A percentile compares a stretch with the other conserved stretches of the same genome.
These are phyloP conservation scores for Fomes fomentarius DNA, from an alignment of 1,284 basidiomycete species.

Conservation along the genomic window DNA sequence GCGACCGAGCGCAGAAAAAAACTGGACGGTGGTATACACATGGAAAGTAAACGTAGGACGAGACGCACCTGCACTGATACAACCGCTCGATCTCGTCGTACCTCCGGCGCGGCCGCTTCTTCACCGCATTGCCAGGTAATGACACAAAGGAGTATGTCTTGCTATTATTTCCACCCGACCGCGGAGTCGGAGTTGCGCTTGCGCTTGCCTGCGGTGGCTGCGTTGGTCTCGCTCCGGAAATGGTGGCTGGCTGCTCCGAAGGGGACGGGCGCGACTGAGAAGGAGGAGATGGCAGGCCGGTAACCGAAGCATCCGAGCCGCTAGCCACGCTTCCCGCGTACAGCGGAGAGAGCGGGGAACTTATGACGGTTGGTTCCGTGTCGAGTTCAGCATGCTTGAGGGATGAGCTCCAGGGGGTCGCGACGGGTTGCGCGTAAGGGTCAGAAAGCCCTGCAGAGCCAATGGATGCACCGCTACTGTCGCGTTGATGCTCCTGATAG, in stretches of 20 bases:
- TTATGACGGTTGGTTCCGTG: constrained; percentile 10
- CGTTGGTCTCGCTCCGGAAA: constrained; percentile 5
- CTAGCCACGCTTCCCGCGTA: constrained; percentile 29
- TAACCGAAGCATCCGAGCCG: constrained; percentile 22
- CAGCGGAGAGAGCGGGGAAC: constrained; percentile 26
- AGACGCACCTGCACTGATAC: constrained; percentile 65
- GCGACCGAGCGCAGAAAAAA: neutral
- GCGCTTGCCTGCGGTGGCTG: constrained; percentile 11
- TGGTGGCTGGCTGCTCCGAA: constrained; percentile 1
- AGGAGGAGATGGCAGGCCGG: constrained; percentile 21
- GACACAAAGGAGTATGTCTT: constrained; percentile 84
- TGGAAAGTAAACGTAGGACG: constrained; percentile 2
- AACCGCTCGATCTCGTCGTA: constrained; percentile 94
- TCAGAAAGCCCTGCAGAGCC: constrained; percentile 16
- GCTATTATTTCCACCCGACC: constrained; percentile 37
- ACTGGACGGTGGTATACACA: neutral
- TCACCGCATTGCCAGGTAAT: constrained; percentile 76
- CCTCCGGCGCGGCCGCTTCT: constrained; percentile 80
- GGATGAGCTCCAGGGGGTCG: constrained; percentile 14
- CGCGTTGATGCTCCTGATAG: constrained; percentile 26
- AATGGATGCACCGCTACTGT: constrained; percentile 23
- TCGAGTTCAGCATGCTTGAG: constrained; percentile 24
- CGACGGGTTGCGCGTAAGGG: constrained; percentile 15
- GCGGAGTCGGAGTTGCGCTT: constrained; percentile 15
- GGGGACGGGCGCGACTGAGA: constrained; percentile 15